These are phyloP conservation scores for Boletus calvinii DNA, from an alignment of 1,284 basidiomycete genomes.

Conservation along the genomic window DNA sequence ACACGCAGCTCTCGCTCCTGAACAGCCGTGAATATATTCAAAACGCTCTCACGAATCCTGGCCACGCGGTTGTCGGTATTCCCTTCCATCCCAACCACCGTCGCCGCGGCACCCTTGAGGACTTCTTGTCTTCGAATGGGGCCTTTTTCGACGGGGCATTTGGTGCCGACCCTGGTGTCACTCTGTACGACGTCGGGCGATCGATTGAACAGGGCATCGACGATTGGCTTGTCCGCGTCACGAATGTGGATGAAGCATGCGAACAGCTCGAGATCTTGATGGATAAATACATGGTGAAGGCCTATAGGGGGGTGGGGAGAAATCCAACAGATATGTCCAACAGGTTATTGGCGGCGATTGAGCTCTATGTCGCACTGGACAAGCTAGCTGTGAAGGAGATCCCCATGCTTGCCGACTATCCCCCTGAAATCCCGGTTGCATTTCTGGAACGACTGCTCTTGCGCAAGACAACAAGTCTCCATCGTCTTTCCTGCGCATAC, in stretches of 20 bases:
- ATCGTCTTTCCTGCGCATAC: no score
- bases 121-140: slow-evolving; percentile 18
- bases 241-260: not conserved
- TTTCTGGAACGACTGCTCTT: not conserved
- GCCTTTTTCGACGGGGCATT: slow-evolving; percentile 14
- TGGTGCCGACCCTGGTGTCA: slow-evolving; percentile 12
- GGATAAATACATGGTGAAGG: no score
- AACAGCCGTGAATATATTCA: slow-evolving; percentile 28
- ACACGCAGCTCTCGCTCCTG: slow-evolving; percentile 31
- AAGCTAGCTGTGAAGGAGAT: not conserved
- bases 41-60: slow-evolving; percentile 3
- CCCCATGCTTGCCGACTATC: not conserved
- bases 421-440: not conserved
- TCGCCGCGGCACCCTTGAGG: slow-evolving; percentile 8
- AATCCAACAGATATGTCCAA: slow-evolving; percentile 34
- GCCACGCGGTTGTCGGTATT: not conserved
- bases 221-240: slow-evolving; percentile 27
- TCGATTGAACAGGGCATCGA: slow-evolving; percentile 29
- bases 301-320: no score
- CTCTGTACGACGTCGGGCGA: slow-evolving; percentile 36
- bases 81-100: slow-evolving; percentile 12
- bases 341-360: not conserved
- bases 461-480: no score
- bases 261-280: no score
- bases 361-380: not conserved